Evolutionary conservation across 2,329 filamentous ascomycete species (phyloP).

Genomic region (Verticillium nonalfalfae): DNA sequence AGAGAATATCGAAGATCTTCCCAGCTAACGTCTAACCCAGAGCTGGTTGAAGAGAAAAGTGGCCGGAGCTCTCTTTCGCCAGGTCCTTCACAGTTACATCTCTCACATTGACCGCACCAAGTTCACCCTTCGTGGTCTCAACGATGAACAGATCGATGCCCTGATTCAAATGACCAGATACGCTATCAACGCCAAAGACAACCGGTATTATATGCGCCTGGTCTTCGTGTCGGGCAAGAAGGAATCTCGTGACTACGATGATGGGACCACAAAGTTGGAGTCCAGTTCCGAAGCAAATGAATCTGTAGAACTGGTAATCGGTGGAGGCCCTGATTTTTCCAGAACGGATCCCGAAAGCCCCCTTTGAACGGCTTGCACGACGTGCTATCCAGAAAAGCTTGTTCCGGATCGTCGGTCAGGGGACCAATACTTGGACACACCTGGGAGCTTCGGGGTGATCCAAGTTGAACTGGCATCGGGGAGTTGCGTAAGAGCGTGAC

Average conservation of each 20-base stretch:
- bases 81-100: not conserved
- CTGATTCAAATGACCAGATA: not conserved
- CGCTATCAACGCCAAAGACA: not conserved
- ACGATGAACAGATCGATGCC: not conserved
- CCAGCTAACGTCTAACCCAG: not conserved
- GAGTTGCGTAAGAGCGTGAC: too few relatives aligned
- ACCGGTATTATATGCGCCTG: not conserved
- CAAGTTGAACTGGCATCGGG: too few relatives aligned
- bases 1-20: not conserved
- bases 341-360: too few relatives aligned
- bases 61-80: not conserved
- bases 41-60: not conserved
- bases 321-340: too few relatives aligned
- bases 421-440: too few relatives aligned
- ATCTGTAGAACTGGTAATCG: not conserved
- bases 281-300: not conserved
- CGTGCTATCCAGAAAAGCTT: too few relatives aligned
- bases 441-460: too few relatives aligned
- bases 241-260: not conserved
- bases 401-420: too few relatives aligned
- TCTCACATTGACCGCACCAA: not conserved
- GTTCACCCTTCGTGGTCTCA: not conserved
- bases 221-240: not conserved
- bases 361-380: too few relatives aligned
- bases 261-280: not conserved